Evolutionary conservation across 1,139 yeast species (phyloP).

Genomic region (Pichia norvegensis): DNA sequence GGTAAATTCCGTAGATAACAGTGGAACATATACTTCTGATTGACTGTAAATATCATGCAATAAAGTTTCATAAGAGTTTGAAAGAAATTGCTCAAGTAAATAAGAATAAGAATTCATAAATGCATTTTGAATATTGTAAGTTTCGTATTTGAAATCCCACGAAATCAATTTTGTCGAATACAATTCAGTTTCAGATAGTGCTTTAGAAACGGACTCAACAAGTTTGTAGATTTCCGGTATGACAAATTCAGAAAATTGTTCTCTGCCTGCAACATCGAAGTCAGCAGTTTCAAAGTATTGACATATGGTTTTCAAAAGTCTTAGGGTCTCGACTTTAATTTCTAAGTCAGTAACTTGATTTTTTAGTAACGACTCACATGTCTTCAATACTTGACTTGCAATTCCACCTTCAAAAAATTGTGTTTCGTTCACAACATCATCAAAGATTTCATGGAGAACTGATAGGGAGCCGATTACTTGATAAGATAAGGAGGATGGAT

Average conservation of each 20-base stretch:
- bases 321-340: slow-evolving; percentile 43
- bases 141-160: slow-evolving; percentile 20
- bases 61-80: slow-evolving; percentile 11
- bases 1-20: slow-evolving; percentile 7
- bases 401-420: slow-evolving; percentile 75
- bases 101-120: slow-evolving; percentile 20
- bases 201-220: slow-evolving; percentile 8
- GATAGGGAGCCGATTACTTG: slow-evolving; percentile 57
- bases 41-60: slow-evolving; percentile 17
- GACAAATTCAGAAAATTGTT: slow-evolving; percentile 17
- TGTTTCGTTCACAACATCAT: slow-evolving; percentile 77
- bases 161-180: slow-evolving; percentile 12
- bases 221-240: slow-evolving; percentile 20
- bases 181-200: slow-evolving; percentile 3
- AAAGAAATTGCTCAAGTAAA: slow-evolving; percentile 10
- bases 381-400: slow-evolving; percentile 45
- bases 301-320: slow-evolving; percentile 46
- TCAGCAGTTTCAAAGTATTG: slow-evolving; percentile 48
- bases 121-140: slow-evolving; percentile 19
- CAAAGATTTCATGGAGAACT: slow-evolving; percentile 71
- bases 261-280: slow-evolving; percentile 21
- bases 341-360: slow-evolving; percentile 22
- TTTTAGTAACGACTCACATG: slow-evolving; percentile 38
- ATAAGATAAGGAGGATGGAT: slow-evolving; percentile 26
- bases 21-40: slow-evolving; percentile 14